Evolutionary conservation across 1,284 basidiomycete species (phyloP), one percentile per base, ranked within the genome.

Genomic region (Apiotrichum domesticum): DNA sequence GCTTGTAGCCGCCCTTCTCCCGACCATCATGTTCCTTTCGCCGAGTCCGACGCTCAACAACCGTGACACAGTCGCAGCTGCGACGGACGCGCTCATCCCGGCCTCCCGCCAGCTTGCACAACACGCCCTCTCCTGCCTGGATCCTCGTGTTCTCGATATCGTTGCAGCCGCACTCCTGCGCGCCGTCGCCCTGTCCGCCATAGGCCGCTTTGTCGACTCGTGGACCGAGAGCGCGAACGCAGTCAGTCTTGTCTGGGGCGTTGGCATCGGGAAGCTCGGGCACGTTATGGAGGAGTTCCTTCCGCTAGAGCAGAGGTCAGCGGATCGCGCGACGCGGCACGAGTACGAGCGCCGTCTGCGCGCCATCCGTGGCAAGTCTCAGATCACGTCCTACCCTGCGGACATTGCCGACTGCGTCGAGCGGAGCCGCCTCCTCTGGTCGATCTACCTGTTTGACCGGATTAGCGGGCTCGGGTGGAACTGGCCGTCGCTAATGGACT

Each of bases 341-440:
- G 50, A 42, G 29, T 65, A 57, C 44, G 67, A 70, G 42, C 46
- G 44, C 42, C 56, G 58, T 35, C 14, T 64, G 6, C 62, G 66
- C 49, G 42, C 44, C 4, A 51, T 70, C 3, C 57, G 65, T 7
- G 53, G 50, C 34, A 73, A 69, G 59, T 60, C 61, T 4, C 55
- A 61, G 29, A 57, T 72, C 5, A 56, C 64, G 13, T 56, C 63
- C 5, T 63, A 66, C 8, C 62, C 69, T 0, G 32, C 43, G 11
- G 58, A 55, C 41, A 37, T 50, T 3, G 46, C 59, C 4, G 70
- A 77, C 44, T 52, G 66, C 7, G 70, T 58, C 4, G 67, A 70
- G 33, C 59, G 73, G 21, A 67, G 73, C 43, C 58, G 66, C 14
- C 56, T 74, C 4, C 76, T 77, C 71, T 74, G 48, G 64, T 52